A percentile compares a stretch with the other conserved stretches of the same genome.
These are phyloP conservation scores for Arctium lappa DNA, from an alignment of 129 eudicot genomes.

Conservation along the genomic window DNA sequence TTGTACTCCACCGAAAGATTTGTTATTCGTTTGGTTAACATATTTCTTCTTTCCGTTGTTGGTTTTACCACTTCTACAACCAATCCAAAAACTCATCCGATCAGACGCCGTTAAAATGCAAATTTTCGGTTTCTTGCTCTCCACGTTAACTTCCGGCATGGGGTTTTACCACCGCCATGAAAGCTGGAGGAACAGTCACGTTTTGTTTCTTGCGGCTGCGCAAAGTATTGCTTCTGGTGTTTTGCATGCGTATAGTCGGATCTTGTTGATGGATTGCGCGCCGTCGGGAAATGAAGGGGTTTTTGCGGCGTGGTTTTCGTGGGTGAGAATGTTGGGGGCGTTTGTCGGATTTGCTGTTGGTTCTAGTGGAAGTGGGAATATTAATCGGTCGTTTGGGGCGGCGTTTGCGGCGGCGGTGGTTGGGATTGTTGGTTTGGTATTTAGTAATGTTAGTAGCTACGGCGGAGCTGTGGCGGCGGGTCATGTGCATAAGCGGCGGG, in stretches of 20 bases:
- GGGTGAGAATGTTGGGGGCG: slow-evolving; percentile 65
- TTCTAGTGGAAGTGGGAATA: slow-evolving; percentile 39
- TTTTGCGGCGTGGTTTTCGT: slow-evolving; percentile 73
- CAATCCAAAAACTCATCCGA: slow-evolving; percentile 51
- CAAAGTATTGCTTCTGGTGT: slow-evolving; percentile 60
- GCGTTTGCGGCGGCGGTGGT: slow-evolving; percentile 55
- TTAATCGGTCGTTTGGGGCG: slow-evolving; percentile 53
- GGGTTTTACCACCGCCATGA: slow-evolving; percentile 52
- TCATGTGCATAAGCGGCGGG: slow-evolving; percentile 45
- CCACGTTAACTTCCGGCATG: slow-evolving; percentile 54
- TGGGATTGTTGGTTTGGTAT: slow-evolving; percentile 56
- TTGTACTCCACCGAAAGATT: slow-evolving; percentile 29
- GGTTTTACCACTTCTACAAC: slow-evolving; percentile 58
- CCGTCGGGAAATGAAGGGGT: slow-evolving; percentile 78
- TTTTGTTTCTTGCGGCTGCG: slow-evolving; percentile 44
- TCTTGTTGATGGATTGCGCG: slow-evolving; percentile 67
- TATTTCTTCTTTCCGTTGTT: slow-evolving; percentile 60
- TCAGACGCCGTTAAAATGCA: slow-evolving; percentile 85
- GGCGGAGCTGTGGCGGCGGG: slow-evolving; percentile 84
- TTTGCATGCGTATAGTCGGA: slow-evolving; percentile 63
- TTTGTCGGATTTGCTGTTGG: slow-evolving; percentile 69
- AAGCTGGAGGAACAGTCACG: slow-evolving; percentile 41
- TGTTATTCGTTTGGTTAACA: slow-evolving; percentile 49
- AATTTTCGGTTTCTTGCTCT: slow-evolving; percentile 55
- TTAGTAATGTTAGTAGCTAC: slow-evolving; percentile 70